A percentile compares a stretch with the other conserved stretches of the same genome.
Evolutionary conservation across 768 basidiomycete species (phyloP).

Genomic region (Boletus insuetus): DNA sequence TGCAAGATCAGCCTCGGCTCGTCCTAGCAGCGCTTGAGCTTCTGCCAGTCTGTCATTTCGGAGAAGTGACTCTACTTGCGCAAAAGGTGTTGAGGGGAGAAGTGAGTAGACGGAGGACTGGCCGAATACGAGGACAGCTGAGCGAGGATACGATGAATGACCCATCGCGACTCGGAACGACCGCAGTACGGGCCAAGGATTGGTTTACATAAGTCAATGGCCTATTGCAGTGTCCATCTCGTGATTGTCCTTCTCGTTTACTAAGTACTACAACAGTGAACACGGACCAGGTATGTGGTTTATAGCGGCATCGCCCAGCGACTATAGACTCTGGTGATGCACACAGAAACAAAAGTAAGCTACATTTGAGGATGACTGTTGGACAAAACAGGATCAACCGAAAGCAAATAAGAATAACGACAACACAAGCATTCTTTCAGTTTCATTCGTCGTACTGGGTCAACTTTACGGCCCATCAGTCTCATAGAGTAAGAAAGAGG

Average conservation of each 20-base stretch:
- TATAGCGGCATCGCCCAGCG: no score
- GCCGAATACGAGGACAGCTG: conserved; percentile 64
- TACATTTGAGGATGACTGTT: neutral
- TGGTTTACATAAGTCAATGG: conserved; percentile 13
- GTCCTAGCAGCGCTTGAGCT: conserved; percentile 59
- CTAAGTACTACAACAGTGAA: no score
- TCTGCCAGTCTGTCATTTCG: conserved; percentile 64
- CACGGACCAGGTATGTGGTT: no score
- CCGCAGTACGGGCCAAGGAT: neutral
- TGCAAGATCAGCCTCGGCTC: conserved; percentile 39
- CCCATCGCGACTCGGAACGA: conserved; percentile 16
- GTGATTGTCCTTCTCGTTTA: no score
- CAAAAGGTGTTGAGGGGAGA: conserved; percentile 67
- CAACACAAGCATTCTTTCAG: neutral
- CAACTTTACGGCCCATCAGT: conserved; percentile 20
- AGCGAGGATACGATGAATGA: conserved; percentile 53
- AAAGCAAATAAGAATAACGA: conserved; percentile 27
- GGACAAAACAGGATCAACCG: conserved; percentile 5
- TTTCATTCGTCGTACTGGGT: conserved; percentile 29
- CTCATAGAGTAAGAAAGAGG: neutral
- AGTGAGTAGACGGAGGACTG: conserved; percentile 60
- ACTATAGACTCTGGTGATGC: no score
- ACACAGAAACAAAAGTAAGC: no score
- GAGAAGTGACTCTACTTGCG: conserved; percentile 69
- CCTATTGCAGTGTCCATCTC: no score